A percentile compares a stretch with the other conserved stretches of the same genome.
Conservation (phyloP, 2,329 filamentous ascomycete species). For the Diplodia scrobiculata region DNA sequence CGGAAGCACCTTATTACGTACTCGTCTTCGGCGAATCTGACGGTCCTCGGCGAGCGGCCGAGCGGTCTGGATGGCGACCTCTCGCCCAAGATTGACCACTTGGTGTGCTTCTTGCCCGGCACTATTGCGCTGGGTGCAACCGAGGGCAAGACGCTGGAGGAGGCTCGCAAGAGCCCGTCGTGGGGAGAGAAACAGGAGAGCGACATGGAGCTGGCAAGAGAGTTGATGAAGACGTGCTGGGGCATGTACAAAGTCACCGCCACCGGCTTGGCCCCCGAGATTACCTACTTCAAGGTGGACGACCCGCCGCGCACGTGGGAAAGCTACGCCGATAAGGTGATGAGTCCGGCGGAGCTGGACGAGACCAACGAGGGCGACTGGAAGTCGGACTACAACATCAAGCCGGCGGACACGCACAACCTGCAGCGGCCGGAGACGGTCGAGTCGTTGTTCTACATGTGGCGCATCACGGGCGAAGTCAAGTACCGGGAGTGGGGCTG, state of each 20-base stretch:
- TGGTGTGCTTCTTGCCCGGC: conserved; percentile 96
- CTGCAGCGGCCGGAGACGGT: conserved; percentile 93
- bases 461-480: conserved; percentile 88
- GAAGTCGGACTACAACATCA: conserved; percentile 77
- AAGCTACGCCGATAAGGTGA: conserved; percentile 48
- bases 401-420: conserved; percentile 84
- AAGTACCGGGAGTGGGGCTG: conserved; percentile 95
- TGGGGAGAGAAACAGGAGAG: conserved; percentile 82
- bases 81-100: conserved; percentile 93
- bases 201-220: conserved; percentile 82
- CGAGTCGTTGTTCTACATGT: conserved; percentile 98
- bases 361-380: conserved; percentile 59
- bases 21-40: conserved; percentile 75
- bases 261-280: conserved; percentile 91
- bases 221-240: conserved; percentile 97
- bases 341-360: conserved; percentile 48
- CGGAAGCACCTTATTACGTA: conserved; percentile 93
- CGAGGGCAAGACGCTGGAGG: conserved; percentile 70
- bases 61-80: conserved; percentile 67
- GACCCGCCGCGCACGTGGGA: conserved; percentile 66
- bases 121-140: conserved; percentile 90
- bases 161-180: conserved; percentile 67
- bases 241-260: conserved; percentile 91
- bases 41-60: conserved; percentile 86
- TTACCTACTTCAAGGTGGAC: conserved; percentile 82